Conservation (phyloP, 352 stramenopile species). For the Pythium biforme region DNA sequence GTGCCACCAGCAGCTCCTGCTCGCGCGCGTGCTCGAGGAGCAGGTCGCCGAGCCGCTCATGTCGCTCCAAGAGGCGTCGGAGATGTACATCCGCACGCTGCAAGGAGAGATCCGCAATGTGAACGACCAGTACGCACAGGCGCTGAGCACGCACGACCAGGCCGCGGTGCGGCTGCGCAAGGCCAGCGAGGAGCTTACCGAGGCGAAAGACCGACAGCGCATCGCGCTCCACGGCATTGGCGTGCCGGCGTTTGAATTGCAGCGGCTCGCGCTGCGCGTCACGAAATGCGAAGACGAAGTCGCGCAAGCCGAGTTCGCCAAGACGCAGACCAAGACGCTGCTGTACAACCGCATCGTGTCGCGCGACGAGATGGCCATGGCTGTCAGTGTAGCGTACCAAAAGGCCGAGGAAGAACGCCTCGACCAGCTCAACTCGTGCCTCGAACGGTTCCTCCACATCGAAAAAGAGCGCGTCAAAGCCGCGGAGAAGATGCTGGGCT, state of each 20-base stretch:
- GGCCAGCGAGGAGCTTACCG: slow-evolving; percentile 41
- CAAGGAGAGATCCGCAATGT: slow-evolving; percentile 75
- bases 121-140: slow-evolving; percentile 64
- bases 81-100: slow-evolving; percentile 79
- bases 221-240: slow-evolving; percentile 75
- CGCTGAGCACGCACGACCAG: slow-evolving; percentile 39
- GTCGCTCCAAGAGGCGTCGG: slow-evolving; percentile 72
- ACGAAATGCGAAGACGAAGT: slow-evolving; percentile 62
- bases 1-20: slow-evolving; percentile 66
- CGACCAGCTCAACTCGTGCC: slow-evolving; percentile 70
- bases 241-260: slow-evolving; percentile 79
- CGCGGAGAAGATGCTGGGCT: slow-evolving; percentile 53
- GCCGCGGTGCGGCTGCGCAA: slow-evolving; percentile 37
- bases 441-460: slow-evolving; percentile 71
- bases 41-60: slow-evolving; percentile 76
- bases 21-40: slow-evolving; percentile 79
- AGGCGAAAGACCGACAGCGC: slow-evolving; percentile 60
- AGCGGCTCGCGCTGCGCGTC: slow-evolving; percentile 62
- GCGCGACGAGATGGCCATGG: slow-evolving; percentile 89
- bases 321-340: slow-evolving; percentile 65
- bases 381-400: slow-evolving; percentile 84
- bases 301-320: slow-evolving; percentile 50
- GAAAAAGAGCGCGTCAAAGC: slow-evolving; percentile 73
- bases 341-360: slow-evolving; percentile 81
- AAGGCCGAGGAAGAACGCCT: slow-evolving; percentile 81